Evolutionary conservation across 2,329 filamentous ascomycete species (phyloP), one percentile per base, ranked within the genome.

Genomic region (Diaporthe sp.): DNA sequence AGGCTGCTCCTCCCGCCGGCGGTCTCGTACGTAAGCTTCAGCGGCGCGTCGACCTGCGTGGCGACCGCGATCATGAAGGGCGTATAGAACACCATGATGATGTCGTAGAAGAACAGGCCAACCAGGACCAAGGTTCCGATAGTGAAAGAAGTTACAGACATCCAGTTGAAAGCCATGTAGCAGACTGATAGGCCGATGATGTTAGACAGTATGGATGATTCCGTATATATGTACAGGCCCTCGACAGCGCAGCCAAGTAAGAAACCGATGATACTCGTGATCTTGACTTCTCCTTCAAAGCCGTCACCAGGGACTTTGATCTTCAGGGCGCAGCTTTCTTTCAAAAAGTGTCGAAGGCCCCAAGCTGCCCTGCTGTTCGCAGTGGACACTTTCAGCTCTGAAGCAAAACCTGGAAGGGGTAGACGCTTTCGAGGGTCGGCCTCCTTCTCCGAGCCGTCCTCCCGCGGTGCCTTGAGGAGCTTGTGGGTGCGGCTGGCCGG

Each of bases 41-140:
- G 97, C 0, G 96, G 97, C 0, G 96, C 94, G 78, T 99, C 96
- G 35, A 99, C 87, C 53, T 93, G 93, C 10, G 93, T 97, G 17
- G 96, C 97, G 12, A 99, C 94, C 0, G 93, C 94, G 9, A 96
- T 88, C 94, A 97, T 97, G 81, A 94, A 92, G 0, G 94, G 94
- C 85, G 94, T 96, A 81, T 93, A 97, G 81, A 97, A 97, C 8
- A 97, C 94, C 88, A 96, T 95, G 82, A 97, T 92, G 65, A 99
- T 96, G 81, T 99, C 96, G 80, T 99, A 99, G 80, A 97, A 91
- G 85, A 98, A 98, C 1, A 98, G 87, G 0, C 93, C 94, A 13
- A 87, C 85, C 1, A 98, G 87, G 13, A 98, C 92, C 56, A 96
- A 83, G 9, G 93, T 93, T 0, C 95, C 95, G 0, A 94, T 98